Percentiles rank a stretch among this genome's conserved stretches.
Conservation (phyloP, 257 asterid genomes). For the Agastache rugosa region DNA sequence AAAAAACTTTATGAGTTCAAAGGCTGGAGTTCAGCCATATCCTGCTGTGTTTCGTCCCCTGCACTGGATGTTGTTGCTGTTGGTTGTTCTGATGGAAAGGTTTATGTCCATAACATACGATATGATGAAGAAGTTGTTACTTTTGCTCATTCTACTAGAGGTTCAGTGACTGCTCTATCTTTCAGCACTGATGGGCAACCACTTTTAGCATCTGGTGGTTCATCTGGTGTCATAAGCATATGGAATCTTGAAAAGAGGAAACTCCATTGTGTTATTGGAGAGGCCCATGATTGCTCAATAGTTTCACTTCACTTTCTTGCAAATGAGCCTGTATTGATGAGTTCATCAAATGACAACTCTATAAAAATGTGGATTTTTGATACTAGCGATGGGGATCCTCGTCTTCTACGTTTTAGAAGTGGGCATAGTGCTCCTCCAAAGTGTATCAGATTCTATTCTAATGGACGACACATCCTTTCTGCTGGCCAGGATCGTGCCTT, state of each 20-base stretch:
- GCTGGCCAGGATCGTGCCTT: conserved; percentile 97
- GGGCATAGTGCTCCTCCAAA: conserved; percentile 96
- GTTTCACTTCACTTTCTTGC: conserved; percentile 89
- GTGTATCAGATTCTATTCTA: conserved; percentile 84
- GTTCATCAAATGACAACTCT: conserved; percentile 87
- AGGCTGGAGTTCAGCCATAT: conserved; percentile 74
- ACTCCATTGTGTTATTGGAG: conserved; percentile 76
- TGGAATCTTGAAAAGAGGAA: conserved; percentile 96
- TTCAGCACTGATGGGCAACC: conserved; percentile 95
- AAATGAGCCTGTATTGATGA: conserved; percentile 85
- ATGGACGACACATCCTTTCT: conserved; percentile 89
- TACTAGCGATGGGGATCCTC: conserved; percentile 85
- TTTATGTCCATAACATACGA: conserved; percentile 82
- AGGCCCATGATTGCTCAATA: conserved; percentile 79
- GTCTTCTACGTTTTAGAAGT: conserved; percentile 82
- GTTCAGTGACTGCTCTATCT: conserved; percentile 83
- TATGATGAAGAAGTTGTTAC: conserved; percentile 80
- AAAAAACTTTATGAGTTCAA: conserved; percentile 74
- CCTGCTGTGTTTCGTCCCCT: conserved; percentile 88
- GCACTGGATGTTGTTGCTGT: conserved; percentile 90
- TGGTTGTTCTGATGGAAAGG: conserved; percentile 90
- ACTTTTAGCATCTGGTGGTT: conserved; percentile 92
- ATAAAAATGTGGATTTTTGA: conserved; percentile 95
- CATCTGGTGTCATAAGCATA: conserved; percentile 87
- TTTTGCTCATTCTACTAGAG: conserved; percentile 78